Percentiles rank a stretch among this genome's conserved stretches.
phyloP scores from a whole-genome alignment of 306 rosid species.

The Luffa aegyptiaca region DNA sequence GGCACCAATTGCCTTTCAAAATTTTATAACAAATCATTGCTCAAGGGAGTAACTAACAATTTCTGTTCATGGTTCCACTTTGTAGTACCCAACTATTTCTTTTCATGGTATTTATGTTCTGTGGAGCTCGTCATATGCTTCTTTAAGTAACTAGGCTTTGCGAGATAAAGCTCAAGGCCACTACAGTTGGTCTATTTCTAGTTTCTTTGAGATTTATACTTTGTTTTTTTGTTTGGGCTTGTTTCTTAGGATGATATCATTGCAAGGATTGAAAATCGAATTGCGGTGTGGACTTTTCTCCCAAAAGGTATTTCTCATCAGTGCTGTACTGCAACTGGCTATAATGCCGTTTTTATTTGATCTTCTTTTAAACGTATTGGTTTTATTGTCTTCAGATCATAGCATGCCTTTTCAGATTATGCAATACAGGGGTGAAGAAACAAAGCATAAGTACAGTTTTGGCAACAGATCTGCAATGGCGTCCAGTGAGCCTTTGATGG shows the following conservation, averaged over 20 bases:
- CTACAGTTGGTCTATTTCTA: not conserved
- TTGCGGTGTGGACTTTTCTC: conserved; percentile 78
- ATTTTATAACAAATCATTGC: not conserved
- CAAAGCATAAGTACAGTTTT: conserved; percentile 24
- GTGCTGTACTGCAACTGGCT: not conserved
- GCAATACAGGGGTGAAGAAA: conserved; percentile 32
- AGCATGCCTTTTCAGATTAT: conserved; percentile 45
- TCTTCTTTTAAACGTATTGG: not conserved
- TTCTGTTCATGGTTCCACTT: not conserved
- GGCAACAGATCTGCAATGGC: conserved; percentile 34
- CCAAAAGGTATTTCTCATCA: conserved; percentile 57
- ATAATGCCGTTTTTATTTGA: not conserved
- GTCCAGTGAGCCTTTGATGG: conserved; percentile 41
- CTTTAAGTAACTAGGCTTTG: not conserved
- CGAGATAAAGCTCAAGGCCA: not conserved
- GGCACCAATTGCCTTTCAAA: not conserved
- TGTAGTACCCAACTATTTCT: not conserved
- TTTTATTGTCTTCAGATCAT: conserved; percentile 35
- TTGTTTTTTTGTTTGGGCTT: conserved; percentile 9
- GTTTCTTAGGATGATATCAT: conserved; percentile 48
- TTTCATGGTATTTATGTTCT: not conserved
- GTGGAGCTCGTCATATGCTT: not conserved
- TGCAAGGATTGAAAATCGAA: conserved; percentile 63
- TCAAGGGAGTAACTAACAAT: not conserved
- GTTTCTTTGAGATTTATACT: not conserved